Conservation (phyloP, 805 yeast genomes). For the Pachysolen tannophilus region DNA sequence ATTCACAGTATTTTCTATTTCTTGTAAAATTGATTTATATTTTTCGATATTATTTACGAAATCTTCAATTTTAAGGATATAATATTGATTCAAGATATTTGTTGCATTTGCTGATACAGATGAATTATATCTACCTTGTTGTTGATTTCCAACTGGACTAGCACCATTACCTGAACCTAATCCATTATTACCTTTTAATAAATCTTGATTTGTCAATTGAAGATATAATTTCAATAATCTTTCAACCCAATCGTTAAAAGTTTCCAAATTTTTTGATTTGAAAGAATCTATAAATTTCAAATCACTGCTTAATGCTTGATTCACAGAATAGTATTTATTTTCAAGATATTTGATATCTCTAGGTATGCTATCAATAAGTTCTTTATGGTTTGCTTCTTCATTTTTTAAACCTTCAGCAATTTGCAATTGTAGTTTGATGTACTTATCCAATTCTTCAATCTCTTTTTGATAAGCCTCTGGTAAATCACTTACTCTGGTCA, state of each 20-base stretch:
- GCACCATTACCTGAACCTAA: conserved; percentile 14
- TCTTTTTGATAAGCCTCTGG: conserved; percentile 67
- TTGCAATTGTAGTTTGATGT: conserved; percentile 65
- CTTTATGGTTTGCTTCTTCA: conserved; percentile 54
- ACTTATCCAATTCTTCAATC: conserved; percentile 61
- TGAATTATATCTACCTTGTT: conserved; percentile 9
- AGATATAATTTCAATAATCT: conserved; percentile 26
- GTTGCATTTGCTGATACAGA: conserved; percentile 30
- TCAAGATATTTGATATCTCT: conserved; percentile 60
- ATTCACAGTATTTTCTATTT: conserved; percentile 54
- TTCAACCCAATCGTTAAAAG: conserved; percentile 30
- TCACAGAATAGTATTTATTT: conserved; percentile 53
- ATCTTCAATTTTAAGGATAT: conserved; percentile 34
- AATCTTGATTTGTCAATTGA: conserved; percentile 27
- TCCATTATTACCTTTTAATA: conserved; percentile 5
- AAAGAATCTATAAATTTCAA: conserved; percentile 35
- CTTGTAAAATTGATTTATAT: conserved; percentile 38
- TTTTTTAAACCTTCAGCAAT: conserved; percentile 62
- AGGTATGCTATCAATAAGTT: conserved; percentile 62
- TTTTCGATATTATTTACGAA: conserved; percentile 38
- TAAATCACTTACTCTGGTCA: conserved; percentile 68
- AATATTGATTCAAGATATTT: conserved; percentile 44
- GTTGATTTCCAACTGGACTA: conserved; percentile 15
- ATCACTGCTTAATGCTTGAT: conserved; percentile 51
- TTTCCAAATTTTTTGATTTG: conserved; percentile 29